Evolutionary conservation across 1,284 basidiomycete genomes (phyloP).

Genomic region (Apiotrichum laibachii): DNA sequence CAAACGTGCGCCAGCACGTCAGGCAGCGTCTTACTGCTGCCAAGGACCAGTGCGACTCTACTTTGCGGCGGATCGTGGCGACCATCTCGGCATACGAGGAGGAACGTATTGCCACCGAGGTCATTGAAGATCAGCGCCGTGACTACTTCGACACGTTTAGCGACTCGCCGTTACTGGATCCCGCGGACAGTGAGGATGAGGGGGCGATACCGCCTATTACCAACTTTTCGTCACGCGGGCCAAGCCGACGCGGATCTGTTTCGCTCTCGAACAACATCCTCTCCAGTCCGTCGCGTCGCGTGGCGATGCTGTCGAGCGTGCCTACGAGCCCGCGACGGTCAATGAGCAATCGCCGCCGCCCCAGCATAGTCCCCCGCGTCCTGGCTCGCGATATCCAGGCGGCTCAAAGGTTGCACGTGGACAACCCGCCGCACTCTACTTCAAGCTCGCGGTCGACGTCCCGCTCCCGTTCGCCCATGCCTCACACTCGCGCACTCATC

Average conservation of each 20-base stretch:
- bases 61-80: slow-evolving; percentile 84
- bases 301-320: slow-evolving; percentile 29
- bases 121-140: slow-evolving; percentile 26
- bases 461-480: slow-evolving; percentile 89
- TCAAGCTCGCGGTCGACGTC: slow-evolving; percentile 93
- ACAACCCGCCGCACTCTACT: slow-evolving; percentile 53
- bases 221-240: slow-evolving; percentile 30
- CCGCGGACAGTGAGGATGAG: slow-evolving; percentile 42
- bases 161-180: slow-evolving; percentile 39
- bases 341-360: slow-evolving; percentile 31
- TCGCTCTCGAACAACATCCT: slow-evolving; percentile 27
- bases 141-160: slow-evolving; percentile 49
- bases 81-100: slow-evolving; percentile 93
- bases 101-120: slow-evolving; percentile 57
- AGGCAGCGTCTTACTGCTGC: slow-evolving; percentile 87
- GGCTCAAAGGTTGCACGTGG: background rate
- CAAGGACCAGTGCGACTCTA: slow-evolving; percentile 93
- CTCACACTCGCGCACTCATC: slow-evolving; percentile 59
- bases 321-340: slow-evolving; percentile 33
- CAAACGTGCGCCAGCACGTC: slow-evolving; percentile 89
- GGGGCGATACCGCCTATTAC: slow-evolving; percentile 15
- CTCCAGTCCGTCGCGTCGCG: slow-evolving; percentile 34
- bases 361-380: slow-evolving; percentile 36
- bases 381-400: slow-evolving; percentile 32
- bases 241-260: slow-evolving; percentile 41